These are phyloP conservation scores for Leishmania braziliensis DNA, from an alignment of 208 protist species.

Conservation along the genomic window DNA sequence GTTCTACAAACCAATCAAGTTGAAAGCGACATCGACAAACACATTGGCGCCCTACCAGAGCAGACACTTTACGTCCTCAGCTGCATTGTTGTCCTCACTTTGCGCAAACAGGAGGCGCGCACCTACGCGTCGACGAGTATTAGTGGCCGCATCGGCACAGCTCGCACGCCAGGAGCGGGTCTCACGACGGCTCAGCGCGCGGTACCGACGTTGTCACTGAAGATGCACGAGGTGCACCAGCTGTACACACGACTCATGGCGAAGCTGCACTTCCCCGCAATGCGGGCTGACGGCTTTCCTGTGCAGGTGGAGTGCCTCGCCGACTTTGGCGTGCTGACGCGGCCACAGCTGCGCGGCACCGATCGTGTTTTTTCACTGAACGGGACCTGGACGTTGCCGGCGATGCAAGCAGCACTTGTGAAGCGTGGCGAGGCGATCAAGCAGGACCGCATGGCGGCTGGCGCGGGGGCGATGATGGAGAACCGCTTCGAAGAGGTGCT, in stretches of 20 bases:
- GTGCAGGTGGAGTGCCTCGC: conserved; percentile 61
- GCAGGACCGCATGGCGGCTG: conserved; percentile 41
- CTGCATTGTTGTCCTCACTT: conserved; percentile 70
- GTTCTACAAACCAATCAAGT: conserved; percentile 47
- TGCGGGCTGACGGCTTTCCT: conserved; percentile 54
- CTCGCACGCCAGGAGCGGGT: conserved; percentile 18
- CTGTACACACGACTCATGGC: conserved; percentile 77
- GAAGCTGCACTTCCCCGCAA: conserved; percentile 64
- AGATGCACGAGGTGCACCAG: conserved; percentile 60
- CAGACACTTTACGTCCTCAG: conserved; percentile 77
- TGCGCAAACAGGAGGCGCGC: conserved; percentile 50
- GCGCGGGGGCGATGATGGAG: conserved; percentile 47
- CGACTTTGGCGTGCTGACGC: conserved; percentile 73
- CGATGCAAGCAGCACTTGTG: conserved; percentile 59
- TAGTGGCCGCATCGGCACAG: conserved; percentile 28
- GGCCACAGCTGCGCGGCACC: conserved; percentile 60
- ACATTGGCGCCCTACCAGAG: conserved; percentile 72
- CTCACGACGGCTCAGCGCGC: conserved; percentile 4
- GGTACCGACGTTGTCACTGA: conserved; percentile 35
- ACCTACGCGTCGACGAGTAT: conserved; percentile 26
- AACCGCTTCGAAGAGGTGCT: conserved; percentile 69
- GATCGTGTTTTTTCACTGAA: conserved; percentile 68
- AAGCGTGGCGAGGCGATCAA: conserved; percentile 60
- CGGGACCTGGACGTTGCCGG: conserved; percentile 62
- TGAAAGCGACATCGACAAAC: conserved; percentile 54